A percentile compares a stretch with the other conserved stretches of the same genome.
phyloP scores from a whole-genome alignment of 805 yeast genomes.

The Myxozyma neotropica region DNA sequence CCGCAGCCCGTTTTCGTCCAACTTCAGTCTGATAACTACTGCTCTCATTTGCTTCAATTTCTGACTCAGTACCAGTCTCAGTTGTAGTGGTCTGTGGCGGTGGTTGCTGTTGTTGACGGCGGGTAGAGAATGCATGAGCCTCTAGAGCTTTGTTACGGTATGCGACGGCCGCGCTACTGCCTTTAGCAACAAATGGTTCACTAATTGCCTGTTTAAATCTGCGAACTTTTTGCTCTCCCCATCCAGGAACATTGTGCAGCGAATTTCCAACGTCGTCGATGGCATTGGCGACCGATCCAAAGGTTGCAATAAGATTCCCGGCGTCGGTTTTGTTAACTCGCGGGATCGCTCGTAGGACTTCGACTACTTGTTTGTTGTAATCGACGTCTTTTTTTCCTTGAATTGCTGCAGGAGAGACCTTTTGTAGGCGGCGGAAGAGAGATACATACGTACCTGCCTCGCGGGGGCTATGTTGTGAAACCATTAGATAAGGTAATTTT shows the following conservation, averaged over 20 bases:
- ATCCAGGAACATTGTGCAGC: slow-evolving; percentile 39
- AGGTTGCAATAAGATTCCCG: slow-evolving; percentile 40
- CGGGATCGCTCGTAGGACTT: slow-evolving; percentile 42
- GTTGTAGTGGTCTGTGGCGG: not conserved
- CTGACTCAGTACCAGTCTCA: not conserved
- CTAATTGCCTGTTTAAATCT: slow-evolving; percentile 36
- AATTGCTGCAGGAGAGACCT: slow-evolving; percentile 40
- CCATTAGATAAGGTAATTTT: not conserved
- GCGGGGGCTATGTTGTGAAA: slow-evolving; percentile 14
- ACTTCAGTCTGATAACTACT: not conserved
- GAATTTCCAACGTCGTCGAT: slow-evolving; percentile 37
- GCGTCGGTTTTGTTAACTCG: slow-evolving; percentile 47
- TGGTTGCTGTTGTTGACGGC: not conserved
- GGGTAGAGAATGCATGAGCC: not conserved
- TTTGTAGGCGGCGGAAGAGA: slow-evolving; percentile 40
- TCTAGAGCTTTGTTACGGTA: slow-evolving; percentile 5
- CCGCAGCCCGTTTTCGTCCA: not conserved
- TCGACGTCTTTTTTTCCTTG: slow-evolving; percentile 40
- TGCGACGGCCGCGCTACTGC: not conserved
- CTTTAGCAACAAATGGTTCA: slow-evolving; percentile 37
- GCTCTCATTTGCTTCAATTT: not conserved
- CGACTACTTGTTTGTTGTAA: slow-evolving; percentile 43
- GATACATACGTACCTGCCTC: slow-evolving; percentile 47
- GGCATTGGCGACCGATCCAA: slow-evolving; percentile 41
- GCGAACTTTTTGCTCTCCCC: slow-evolving; percentile 42